Percentiles rank a stretch among this genome's conserved stretches.
Conservation (phyloP, 1,284 basidiomycete genomes). For the Tetrapyrgos nigripes region DNA sequence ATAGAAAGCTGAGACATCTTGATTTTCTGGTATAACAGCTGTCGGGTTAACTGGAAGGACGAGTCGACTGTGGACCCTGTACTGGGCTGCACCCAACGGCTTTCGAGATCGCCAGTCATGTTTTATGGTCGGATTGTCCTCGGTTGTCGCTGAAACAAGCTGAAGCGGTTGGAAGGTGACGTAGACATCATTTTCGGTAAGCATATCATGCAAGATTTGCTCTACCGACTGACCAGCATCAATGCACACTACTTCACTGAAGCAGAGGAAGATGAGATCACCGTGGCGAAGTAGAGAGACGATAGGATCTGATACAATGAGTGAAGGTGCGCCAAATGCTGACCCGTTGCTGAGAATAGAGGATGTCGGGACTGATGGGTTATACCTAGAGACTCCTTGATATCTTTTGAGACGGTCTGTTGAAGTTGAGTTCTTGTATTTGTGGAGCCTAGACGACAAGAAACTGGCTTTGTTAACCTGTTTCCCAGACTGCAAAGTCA, state of each 20-base stretch:
- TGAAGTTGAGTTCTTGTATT: slow-evolving; percentile 26
- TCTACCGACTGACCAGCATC: slow-evolving; percentile 22
- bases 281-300: slow-evolving; percentile 23
- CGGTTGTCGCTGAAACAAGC: slow-evolving; percentile 12
- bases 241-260: slow-evolving; percentile 32
- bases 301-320: slow-evolving; percentile 9
- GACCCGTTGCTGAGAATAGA: neutral
- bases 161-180: slow-evolving; percentile 31
- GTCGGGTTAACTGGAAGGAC: slow-evolving; percentile 29
- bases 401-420: neutral
- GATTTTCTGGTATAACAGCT: slow-evolving; percentile 13
- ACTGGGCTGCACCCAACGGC: neutral
- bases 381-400: neutral
- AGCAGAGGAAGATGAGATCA: slow-evolving; percentile 27
- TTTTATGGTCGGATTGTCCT: no score
- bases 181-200: slow-evolving; percentile 23
- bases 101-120: no score
- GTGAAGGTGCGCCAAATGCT: neutral
- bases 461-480: slow-evolving; percentile 7
- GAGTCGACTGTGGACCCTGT: slow-evolving; percentile 22
- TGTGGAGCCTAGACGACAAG: neutral
- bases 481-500: neutral
- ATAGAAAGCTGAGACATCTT: slow-evolving; percentile 19
- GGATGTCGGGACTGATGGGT: neutral
- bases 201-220: slow-evolving; percentile 21